phyloP scores from a whole-genome alignment of 2,329 filamentous ascomycete species.

The Colletotrichum incanum region DNA sequence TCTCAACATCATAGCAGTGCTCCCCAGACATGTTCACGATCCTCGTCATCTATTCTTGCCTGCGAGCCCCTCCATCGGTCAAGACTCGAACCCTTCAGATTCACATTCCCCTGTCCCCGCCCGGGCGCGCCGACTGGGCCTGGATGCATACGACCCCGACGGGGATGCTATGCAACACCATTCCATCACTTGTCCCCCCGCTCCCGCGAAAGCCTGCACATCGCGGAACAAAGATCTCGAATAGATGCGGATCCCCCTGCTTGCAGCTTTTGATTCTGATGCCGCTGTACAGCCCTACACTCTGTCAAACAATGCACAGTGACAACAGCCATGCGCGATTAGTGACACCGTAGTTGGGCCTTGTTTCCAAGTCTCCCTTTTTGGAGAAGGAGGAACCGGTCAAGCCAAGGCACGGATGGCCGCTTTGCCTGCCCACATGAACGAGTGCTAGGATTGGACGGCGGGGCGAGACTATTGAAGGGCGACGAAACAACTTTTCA shows the following conservation, averaged over 20 bases:
- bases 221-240: slow-evolving; percentile 47
- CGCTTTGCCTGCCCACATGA: slow-evolving; percentile 26
- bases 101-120: slow-evolving; percentile 14
- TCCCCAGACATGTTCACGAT: slow-evolving; percentile 22
- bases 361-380: background rate
- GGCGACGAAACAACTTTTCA: slow-evolving; percentile 12
- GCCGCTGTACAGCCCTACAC: slow-evolving; percentile 37
- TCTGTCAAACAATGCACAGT: slow-evolving; percentile 39
- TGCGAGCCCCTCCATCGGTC: background rate
- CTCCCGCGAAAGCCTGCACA: slow-evolving; percentile 23
- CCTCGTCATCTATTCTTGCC: background rate
- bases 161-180: slow-evolving; percentile 11
- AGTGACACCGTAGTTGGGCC: slow-evolving; percentile 7
- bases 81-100: slow-evolving; percentile 11
- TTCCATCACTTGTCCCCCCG: slow-evolving; percentile 17
- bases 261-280: slow-evolving; percentile 42
- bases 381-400: slow-evolving; percentile 26
- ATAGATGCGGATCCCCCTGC: slow-evolving; percentile 47
- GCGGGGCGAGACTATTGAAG: slow-evolving; percentile 22
- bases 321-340: slow-evolving; percentile 36
- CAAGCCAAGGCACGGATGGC: slow-evolving; percentile 23
- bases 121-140: slow-evolving; percentile 2
- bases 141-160: slow-evolving; percentile 13
- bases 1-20: slow-evolving; percentile 12
- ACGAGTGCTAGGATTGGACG: slow-evolving; percentile 15